phyloP scores from a whole-genome alignment of 208 protist species.

The Leptomonas seymouri region DNA sequence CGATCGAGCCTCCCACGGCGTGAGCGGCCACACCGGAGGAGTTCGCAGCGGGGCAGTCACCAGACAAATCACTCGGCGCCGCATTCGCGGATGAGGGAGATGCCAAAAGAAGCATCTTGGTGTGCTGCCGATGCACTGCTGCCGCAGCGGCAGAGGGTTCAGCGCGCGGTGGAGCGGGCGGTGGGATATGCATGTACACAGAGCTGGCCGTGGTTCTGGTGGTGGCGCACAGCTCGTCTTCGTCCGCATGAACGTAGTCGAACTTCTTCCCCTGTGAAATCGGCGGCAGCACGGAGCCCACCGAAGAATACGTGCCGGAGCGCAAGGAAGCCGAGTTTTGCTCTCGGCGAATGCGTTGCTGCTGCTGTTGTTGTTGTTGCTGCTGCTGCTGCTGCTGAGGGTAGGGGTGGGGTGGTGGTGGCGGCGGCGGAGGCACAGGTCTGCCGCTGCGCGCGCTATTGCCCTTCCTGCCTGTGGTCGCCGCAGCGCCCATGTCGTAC shows the following conservation, averaged over 20 bases:
- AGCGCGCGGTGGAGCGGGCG: neutral
- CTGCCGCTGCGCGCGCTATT: neutral
- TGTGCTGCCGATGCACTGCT: conserved; percentile 15
- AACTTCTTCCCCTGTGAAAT: neutral
- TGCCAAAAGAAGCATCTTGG: conserved; percentile 36
- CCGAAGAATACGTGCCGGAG: neutral
- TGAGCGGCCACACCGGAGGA: neutral
- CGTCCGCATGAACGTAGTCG: neutral
- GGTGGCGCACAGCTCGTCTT: conserved; percentile 10
- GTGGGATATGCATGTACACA: conserved; percentile 21
- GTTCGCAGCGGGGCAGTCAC: neutral
- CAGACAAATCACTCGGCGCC: neutral
- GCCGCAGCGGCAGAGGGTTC: conserved; percentile 8
- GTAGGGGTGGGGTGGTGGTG: neutral
- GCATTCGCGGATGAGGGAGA: conserved; percentile 12
- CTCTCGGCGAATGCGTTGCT: neutral
- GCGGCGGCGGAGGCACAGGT: neutral
- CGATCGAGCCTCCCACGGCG: neutral
- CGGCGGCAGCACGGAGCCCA: conserved; percentile 8
- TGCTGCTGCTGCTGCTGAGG: neutral
- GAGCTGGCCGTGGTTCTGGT: conserved; percentile 4
- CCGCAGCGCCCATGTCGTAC: neutral
- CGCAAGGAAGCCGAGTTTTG: conserved; percentile 1
- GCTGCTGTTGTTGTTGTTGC: conserved; percentile 1
- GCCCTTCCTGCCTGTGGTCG: neutral